A percentile compares a stretch with the other conserved stretches of the same genome.
These are phyloP conservation scores for Pseudocercospora pini-densiflorae DNA, from an alignment of 2,329 filamentous ascomycete species.

Conservation along the genomic window DNA sequence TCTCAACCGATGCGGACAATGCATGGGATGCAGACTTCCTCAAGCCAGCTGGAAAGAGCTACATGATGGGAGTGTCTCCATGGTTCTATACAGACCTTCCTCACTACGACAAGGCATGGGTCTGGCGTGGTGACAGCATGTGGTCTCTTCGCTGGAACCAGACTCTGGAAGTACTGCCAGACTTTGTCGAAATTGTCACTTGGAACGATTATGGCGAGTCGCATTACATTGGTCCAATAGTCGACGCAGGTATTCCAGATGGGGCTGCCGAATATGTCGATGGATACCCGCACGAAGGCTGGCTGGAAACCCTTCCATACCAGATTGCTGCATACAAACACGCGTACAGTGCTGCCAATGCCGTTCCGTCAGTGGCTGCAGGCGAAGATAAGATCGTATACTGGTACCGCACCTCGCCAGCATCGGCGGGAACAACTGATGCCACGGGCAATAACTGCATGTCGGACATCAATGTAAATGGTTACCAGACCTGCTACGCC, in stretches of 20 bases:
- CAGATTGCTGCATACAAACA: conserved; percentile 58
- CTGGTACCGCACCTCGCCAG: conserved; percentile 52
- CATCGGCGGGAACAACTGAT: conserved; percentile 43
- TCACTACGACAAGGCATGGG: conserved; percentile 64
- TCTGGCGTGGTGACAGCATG: conserved; percentile 62
- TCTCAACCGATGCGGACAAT: conserved; percentile 49
- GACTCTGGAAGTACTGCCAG: conserved; percentile 54
- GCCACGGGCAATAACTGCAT: conserved; percentile 38
- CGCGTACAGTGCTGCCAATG: conserved; percentile 35
- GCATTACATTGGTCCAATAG: conserved; percentile 54
- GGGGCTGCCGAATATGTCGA: conserved; percentile 56
- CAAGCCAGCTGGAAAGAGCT: conserved; percentile 49
- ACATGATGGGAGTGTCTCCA: conserved; percentile 54
- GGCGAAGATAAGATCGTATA: conserved; percentile 42
- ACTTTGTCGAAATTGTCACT: conserved; percentile 61
- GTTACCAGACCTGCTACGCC: conserved; percentile 26
- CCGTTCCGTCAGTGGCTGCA: conserved; percentile 28
- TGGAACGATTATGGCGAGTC: conserved; percentile 67
- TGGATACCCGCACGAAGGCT: conserved; percentile 56
- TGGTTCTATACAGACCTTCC: conserved; percentile 64
- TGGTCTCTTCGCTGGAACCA: conserved; percentile 66
- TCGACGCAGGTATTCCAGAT: conserved; percentile 35
- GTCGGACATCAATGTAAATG: conserved; percentile 41
- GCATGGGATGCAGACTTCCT: conserved; percentile 42
- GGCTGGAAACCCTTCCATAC: conserved; percentile 55